phyloP scores from a whole-genome alignment of 208 protist species.

The Herpetomonas muscarum region DNA sequence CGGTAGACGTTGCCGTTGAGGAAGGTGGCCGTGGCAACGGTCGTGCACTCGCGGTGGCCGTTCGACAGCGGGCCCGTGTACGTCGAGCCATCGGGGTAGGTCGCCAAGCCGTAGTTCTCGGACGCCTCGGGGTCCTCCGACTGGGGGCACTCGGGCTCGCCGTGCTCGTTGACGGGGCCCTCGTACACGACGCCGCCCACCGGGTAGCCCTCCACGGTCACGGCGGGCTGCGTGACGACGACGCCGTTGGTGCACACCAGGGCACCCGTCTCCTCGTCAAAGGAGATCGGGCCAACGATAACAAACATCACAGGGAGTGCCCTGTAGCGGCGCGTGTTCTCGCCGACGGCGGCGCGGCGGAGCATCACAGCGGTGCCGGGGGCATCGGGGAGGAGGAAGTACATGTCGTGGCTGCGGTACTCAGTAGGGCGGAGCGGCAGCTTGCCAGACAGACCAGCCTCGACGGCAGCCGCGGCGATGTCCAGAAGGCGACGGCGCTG shows the following conservation, averaged over 20 bases:
- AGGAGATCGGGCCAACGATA: neutral
- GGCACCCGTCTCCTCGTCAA: neutral
- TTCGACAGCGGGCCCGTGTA: neutral
- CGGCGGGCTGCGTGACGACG: neutral
- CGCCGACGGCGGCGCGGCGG: neutral
- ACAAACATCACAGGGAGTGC: neutral
- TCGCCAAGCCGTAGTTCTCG: neutral
- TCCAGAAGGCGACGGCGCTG: too few species aligned
- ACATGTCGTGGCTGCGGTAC: neutral
- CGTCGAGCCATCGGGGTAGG: neutral
- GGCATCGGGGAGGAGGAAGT: neutral
- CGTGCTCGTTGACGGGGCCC: neutral
- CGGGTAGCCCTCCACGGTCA: neutral
- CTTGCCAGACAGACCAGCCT: too few species aligned
- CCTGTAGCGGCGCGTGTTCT: neutral
- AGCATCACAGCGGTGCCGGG: neutral
- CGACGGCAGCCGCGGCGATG: too few species aligned
- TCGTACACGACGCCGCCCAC: neutral
- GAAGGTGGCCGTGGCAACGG: neutral
- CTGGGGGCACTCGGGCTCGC: neutral
- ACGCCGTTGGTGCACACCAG: neutral
- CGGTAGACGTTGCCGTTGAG: neutral
- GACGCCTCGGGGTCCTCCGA: neutral
- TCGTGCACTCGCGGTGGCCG: neutral
- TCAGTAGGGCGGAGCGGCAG: neutral